These are phyloP conservation scores for Sporothrix inflata DNA, from an alignment of 2,329 filamentous ascomycete genomes.

Conservation along the genomic window DNA sequence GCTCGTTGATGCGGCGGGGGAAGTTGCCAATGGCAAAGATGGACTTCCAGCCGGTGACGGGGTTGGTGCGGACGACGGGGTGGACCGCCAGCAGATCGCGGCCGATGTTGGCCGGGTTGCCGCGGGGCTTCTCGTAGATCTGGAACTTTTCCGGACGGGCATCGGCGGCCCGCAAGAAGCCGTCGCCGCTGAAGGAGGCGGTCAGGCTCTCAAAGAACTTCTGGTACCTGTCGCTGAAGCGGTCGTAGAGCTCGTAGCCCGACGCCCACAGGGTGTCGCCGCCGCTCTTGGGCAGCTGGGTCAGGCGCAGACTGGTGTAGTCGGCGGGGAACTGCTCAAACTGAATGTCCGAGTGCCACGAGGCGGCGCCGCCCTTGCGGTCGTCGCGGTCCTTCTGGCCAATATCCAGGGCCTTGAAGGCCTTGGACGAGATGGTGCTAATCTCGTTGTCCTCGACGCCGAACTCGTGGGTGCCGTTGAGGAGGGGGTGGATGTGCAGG, in stretches of 20 bases:
- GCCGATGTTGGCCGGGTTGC: slow-evolving; percentile 56
- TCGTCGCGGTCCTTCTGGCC: slow-evolving; percentile 27
- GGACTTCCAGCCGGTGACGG: slow-evolving; percentile 61
- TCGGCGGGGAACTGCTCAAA: slow-evolving; percentile 53
- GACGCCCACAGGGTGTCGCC: slow-evolving; percentile 68
- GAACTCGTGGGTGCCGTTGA: slow-evolving; percentile 27
- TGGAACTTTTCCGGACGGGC: slow-evolving; percentile 46
- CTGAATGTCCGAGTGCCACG: slow-evolving; percentile 55
- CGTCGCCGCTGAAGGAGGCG: slow-evolving; percentile 55
- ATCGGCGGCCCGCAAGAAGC: slow-evolving; percentile 53
- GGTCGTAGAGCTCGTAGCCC: slow-evolving; percentile 68
- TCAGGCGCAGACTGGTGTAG: slow-evolving; percentile 50
- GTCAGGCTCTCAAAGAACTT: slow-evolving; percentile 62
- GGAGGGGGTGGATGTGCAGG: slow-evolving; percentile 56
- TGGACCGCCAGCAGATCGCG: slow-evolving; percentile 53
- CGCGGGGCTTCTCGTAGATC: slow-evolving; percentile 51
- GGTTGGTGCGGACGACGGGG: slow-evolving; percentile 61
- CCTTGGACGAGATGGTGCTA: slow-evolving; percentile 52
- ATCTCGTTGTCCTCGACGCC: slow-evolving; percentile 45
- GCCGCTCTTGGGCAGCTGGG: slow-evolving; percentile 47
- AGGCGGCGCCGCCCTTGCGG: background rate
- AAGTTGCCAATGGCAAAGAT: slow-evolving; percentile 58
- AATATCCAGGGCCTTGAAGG: slow-evolving; percentile 31
- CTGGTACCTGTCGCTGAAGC: slow-evolving; percentile 54
- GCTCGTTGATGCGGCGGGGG: slow-evolving; percentile 54